phyloP scores from a whole-genome alignment of 306 rosid species.

The Vigna unguiculata region DNA sequence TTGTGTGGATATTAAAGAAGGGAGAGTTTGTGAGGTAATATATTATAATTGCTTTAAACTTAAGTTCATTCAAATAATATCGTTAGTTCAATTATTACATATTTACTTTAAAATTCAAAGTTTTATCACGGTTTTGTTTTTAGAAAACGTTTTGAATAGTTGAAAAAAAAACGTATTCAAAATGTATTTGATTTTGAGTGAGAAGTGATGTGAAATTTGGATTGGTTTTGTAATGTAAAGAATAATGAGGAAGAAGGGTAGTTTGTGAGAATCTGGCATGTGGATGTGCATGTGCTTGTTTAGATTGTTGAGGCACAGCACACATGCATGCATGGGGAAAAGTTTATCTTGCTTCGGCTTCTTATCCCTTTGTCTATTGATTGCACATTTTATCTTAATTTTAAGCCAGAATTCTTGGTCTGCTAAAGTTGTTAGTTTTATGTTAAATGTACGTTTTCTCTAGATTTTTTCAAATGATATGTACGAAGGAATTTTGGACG shows the following conservation, averaged over 20 bases:
- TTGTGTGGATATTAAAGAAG: no score
- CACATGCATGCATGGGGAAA: constrained; percentile 22
- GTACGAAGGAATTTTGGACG: not conserved
- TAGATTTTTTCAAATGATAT: not conserved
- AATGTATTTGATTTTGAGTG: no score
- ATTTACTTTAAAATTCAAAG: no score
- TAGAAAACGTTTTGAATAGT: no score
- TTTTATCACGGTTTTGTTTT: no score
- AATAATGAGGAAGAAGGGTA: not conserved
- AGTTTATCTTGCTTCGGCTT: not conserved
- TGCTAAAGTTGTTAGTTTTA: not conserved
- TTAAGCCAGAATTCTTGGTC: not conserved
- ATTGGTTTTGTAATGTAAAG: not conserved
- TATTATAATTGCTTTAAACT: no score
- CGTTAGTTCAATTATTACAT: no score
- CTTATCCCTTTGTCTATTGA: not conserved
- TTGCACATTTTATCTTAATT: not conserved
- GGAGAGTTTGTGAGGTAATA: no score
- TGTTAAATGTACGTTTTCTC: not conserved
- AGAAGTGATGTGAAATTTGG: not conserved
- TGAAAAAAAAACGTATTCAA: no score
- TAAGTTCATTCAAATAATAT: no score
- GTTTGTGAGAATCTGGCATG: constrained; percentile 28
- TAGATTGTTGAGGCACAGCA: constrained; percentile 4
- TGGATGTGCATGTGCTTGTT: not conserved